Conservation (phyloP, 805 yeast species). For the Candida corydali region DNA sequence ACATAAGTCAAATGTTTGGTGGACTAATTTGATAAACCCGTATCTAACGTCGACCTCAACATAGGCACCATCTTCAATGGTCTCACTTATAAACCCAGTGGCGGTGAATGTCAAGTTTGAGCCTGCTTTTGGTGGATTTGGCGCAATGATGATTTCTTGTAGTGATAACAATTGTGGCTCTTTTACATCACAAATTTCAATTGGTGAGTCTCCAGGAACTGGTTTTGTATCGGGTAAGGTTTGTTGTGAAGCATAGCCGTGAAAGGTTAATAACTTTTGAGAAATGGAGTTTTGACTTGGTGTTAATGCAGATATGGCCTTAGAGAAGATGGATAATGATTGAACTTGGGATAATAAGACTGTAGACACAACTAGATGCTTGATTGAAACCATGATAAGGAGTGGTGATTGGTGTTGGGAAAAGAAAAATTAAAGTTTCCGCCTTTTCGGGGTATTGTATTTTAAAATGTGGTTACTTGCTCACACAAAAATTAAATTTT, state of each 20-base stretch:
- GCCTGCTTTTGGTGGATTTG: slow-evolving; percentile 92
- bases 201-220: slow-evolving; percentile 88
- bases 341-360: slow-evolving; percentile 5
- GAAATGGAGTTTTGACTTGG: slow-evolving; percentile 2
- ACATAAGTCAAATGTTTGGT: slow-evolving; percentile 91
- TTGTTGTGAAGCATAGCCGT: slow-evolving; percentile 1
- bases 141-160: slow-evolving; percentile 55
- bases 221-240: slow-evolving; percentile 39
- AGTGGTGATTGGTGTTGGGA: neutral
- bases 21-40: slow-evolving; percentile 84
- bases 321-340: slow-evolving; percentile 5
- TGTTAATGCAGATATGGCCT: slow-evolving; percentile 1
- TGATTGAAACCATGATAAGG: slow-evolving; percentile 19
- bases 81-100: slow-evolving; percentile 52
- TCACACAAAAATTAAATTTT: neutral
- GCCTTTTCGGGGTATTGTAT: neutral
- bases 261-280: slow-evolving; percentile 2
- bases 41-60: slow-evolving; percentile 91
- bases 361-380: slow-evolving; percentile 10
- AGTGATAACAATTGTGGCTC: slow-evolving; percentile 63
- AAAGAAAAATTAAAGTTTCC: neutral
- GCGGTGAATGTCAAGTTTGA: slow-evolving; percentile 76
- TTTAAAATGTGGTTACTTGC: neutral
- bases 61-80: slow-evolving; percentile 80
- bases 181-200: slow-evolving; percentile 66